Conservation (phyloP, 345 rosid species). For the Acer yangbiense region DNA sequence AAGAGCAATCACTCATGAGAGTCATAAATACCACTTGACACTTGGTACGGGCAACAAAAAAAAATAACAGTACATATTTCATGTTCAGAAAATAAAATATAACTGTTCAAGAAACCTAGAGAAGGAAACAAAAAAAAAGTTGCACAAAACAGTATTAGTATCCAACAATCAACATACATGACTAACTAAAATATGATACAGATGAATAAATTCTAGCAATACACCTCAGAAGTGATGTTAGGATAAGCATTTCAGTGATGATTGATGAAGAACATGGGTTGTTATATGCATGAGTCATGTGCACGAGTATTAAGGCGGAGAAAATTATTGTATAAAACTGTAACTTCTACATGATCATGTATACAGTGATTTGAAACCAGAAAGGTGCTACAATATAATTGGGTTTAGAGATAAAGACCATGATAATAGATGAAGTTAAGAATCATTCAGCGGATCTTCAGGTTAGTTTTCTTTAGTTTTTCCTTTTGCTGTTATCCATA, state of each 20-base stretch:
- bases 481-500: neutral
- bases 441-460: neutral
- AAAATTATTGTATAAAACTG: neutral
- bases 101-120: neutral
- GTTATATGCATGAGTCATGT: neutral
- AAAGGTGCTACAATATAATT: neutral
- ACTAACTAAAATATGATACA: neutral
- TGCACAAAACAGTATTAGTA: neutral
- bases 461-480: neutral
- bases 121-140: neutral
- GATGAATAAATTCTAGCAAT: neutral
- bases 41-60: neutral
- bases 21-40: neutral
- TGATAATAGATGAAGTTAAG: neutral
- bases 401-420: neutral
- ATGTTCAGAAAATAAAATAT: neutral
- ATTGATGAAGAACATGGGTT: neutral
- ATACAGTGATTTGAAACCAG: too few species aligned
- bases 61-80: neutral
- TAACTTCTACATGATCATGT: neutral
- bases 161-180: neutral
- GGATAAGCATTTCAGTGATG: neutral
- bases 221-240: neutral
- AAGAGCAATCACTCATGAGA: neutral
- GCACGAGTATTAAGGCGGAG: neutral